Conservation (phyloP, 495 filamentous ascomycete species). For the Penicillium lividum region DNA sequence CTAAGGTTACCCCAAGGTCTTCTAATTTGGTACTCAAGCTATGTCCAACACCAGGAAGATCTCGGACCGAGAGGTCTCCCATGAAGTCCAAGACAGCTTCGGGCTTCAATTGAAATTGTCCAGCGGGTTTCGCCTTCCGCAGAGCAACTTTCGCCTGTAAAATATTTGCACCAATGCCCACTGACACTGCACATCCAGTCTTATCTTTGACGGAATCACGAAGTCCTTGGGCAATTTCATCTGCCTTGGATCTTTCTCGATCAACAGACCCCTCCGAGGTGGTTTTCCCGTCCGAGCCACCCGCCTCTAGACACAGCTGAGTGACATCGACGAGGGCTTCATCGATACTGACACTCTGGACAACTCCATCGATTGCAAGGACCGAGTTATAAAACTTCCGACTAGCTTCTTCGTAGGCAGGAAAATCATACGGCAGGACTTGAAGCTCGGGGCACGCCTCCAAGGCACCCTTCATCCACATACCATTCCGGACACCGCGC, state of each 20-base stretch:
- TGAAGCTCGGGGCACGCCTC: conserved; percentile 83
- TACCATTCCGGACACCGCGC: conserved; percentile 90
- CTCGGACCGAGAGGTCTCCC: conserved; percentile 69
- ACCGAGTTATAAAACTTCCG: conserved; percentile 83
- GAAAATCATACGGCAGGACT: conserved; percentile 89
- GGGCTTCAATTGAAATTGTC: conserved; percentile 82
- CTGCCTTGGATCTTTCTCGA: conserved; percentile 78
- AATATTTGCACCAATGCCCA: conserved; percentile 94
- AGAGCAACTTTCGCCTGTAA: conserved; percentile 87
- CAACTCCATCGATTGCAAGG: conserved; percentile 72
- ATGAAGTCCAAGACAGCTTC: conserved; percentile 77
- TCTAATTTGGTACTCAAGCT: conserved; percentile 82
- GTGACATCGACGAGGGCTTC: conserved; percentile 86
- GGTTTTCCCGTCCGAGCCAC: conserved; percentile 67
- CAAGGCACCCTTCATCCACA: conserved; percentile 95
- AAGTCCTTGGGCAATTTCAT: conserved; percentile 67
- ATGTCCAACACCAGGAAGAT: conserved; percentile 85
- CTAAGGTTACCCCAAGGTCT: conserved; percentile 78
- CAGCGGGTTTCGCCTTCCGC: conserved; percentile 90
- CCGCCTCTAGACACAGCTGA: conserved; percentile 60
- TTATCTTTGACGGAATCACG: conserved; percentile 67
- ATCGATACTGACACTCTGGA: conserved; percentile 96
- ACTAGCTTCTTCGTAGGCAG: conserved; percentile 91
- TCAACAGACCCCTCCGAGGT: conserved; percentile 71
- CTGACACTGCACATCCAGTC: conserved; percentile 84